Evolutionary conservation across 2,329 filamentous ascomycete species (phyloP).

Genomic region (Ophidiomyces ophidiicola): DNA sequence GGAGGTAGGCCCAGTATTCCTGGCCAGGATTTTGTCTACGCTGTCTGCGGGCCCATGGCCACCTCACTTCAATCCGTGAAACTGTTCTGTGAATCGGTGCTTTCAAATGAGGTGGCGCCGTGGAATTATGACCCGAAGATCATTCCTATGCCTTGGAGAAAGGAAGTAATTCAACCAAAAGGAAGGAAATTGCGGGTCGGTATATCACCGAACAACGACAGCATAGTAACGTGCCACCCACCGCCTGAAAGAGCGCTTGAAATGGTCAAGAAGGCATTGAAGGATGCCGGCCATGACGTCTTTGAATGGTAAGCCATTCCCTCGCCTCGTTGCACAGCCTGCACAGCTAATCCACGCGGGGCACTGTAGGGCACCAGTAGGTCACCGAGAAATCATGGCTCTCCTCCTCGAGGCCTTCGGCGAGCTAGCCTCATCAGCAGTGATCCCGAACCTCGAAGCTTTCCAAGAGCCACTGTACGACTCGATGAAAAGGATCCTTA

Average conservation of each 20-base stretch:
- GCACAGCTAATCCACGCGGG: conserved; percentile 9
- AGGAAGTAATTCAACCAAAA: conserved; percentile 23
- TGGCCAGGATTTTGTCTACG: conserved; percentile 31
- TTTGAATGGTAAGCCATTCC: conserved; percentile 21
- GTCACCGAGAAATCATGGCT: conserved; percentile 23
- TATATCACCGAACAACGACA: conserved; percentile 28
- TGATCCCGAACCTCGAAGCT: conserved; percentile 21
- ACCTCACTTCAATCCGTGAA: conserved; percentile 25
- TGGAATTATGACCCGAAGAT: conserved; percentile 32
- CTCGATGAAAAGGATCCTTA: conserved; percentile 13
- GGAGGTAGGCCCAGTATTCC: conserved; percentile 27
- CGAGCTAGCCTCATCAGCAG: conserved; percentile 26
- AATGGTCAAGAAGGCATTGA: conserved; percentile 24
- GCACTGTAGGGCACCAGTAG: conserved; percentile 20
- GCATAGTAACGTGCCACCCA: conserved; percentile 27
- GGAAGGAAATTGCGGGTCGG: conserved; percentile 29
- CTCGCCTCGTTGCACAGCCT: background rate
- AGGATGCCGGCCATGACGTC: conserved; percentile 29
- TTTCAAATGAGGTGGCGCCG: conserved; percentile 24
- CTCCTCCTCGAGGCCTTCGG: conserved; percentile 23
- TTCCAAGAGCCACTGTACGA: conserved; percentile 21
- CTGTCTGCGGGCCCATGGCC: conserved; percentile 31
- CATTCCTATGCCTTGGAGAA: conserved; percentile 30
- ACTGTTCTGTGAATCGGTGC: conserved; percentile 27
- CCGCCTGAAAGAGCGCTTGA: conserved; percentile 28